Percentiles rank a stretch among this genome's conserved stretches.
These are phyloP conservation scores for Cercospora sp. DNA, from an alignment of 2,329 filamentous ascomycete genomes.

Conservation along the genomic window DNA sequence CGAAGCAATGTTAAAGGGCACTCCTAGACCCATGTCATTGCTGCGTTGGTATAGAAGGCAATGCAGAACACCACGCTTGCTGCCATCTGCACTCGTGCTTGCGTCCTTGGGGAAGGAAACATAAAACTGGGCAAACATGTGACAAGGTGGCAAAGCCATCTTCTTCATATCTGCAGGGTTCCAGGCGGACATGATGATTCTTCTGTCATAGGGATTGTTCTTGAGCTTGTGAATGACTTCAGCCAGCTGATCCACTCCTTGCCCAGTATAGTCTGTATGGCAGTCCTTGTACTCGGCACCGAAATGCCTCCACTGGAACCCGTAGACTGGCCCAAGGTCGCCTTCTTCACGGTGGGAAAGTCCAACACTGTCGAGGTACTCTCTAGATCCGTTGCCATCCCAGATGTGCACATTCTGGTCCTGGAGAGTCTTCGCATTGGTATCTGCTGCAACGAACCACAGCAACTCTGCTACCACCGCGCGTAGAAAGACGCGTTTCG, in stretches of 20 bases:
- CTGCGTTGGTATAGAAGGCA: conserved; percentile 90
- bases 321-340: conserved; percentile 93
- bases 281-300: conserved; percentile 84
- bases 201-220: conserved; percentile 79
- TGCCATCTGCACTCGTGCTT: conserved; percentile 33
- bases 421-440: conserved; percentile 73
- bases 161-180: conserved; percentile 81
- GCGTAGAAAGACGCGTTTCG: conserved; percentile 91
- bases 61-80: conserved; percentile 68
- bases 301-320: conserved; percentile 99
- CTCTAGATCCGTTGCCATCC: conserved; percentile 93
- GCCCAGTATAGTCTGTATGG: conserved; percentile 75
- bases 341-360: conserved; percentile 78
- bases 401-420: conserved; percentile 90
- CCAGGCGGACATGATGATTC: conserved; percentile 91
- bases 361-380: conserved; percentile 83
- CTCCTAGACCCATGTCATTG: conserved; percentile 95
- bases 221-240: conserved; percentile 86
- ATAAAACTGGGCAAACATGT: conserved; percentile 98
- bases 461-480: conserved; percentile 90
- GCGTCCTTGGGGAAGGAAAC: conserved; percentile 65
- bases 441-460: conserved; percentile 89
- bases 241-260: conserved; percentile 90
- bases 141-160: conserved; percentile 92
- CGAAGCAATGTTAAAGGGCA: conserved; percentile 95